Base-by-base conservation (phyloP, 78 protist species). In the Protostelium mycophagum region DNA sequence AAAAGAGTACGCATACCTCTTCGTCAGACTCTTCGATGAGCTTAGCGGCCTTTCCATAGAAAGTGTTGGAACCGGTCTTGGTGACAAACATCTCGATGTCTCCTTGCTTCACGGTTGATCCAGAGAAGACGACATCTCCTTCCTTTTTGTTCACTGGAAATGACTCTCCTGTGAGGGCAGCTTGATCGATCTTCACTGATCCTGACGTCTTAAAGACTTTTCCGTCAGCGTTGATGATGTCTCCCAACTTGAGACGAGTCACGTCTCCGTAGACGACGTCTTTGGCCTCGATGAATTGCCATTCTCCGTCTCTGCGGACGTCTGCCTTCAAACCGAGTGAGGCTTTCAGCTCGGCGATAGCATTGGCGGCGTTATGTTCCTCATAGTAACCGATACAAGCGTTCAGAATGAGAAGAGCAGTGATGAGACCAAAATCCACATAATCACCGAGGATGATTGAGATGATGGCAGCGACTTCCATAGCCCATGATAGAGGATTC, bases 211-310 rank as follows among this genome's bases (percentile, higher is more conserved):
- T 87, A 28, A 94, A 36, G 0, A 96, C 51, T 84, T 94, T 91
- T 83, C 83, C 25, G 89, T 97, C 98, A 31, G 98, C 97, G 39
- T 97, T 96, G 38, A 96, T 91, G 83, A 95, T 87, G 35, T 95
- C 98, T 83, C 99, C 99, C 83, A 93, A 83, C 34, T 91, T 84
- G 36, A 97, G 31, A 29, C 87, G 92, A 35, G 95, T 85, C 1
- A 97, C 90, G 63, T 97, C 99, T 38, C 99, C 99, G 23, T 97
- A 97, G 1, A 97, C 99, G 28, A 97, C 37, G 23, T 88, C 88
- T 28, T 83, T n/a, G 1, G 98, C 96, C 28, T 86, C 87, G 0
- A 95, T 28, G 37, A 38, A n/a, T n/a, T 34, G 38, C 89, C 86
- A 91, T 37, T 73, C 85, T 31, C 99, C 98, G 63, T 94, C 95